A percentile compares a stretch with the other conserved stretches of the same genome.
phyloP scores from a whole-genome alignment of 140 eudicot genomes.

The Senecio squalidus region DNA sequence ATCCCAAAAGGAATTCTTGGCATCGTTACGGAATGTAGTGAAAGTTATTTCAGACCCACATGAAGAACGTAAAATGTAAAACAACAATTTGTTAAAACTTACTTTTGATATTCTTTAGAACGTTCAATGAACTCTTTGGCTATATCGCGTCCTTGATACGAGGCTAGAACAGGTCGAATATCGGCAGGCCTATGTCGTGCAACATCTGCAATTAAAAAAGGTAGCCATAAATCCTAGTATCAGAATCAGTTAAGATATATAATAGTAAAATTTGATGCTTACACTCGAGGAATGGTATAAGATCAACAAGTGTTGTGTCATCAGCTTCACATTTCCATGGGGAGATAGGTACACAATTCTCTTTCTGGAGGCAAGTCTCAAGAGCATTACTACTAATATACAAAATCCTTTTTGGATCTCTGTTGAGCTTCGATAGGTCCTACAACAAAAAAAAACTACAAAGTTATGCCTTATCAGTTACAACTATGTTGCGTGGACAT shows the following conservation, averaged over 20 bases:
- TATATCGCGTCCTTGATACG: conserved; percentile 81
- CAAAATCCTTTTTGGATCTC: conserved; percentile 72
- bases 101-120: conserved; percentile 72
- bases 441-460: conserved; percentile 21
- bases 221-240: conserved; percentile 13
- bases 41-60: background rate
- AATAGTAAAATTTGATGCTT: conserved; percentile 19
- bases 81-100: background rate
- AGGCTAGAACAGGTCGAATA: conserved; percentile 81
- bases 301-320: conserved; percentile 80
- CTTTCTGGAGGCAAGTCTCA: conserved; percentile 80
- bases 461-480: too few relatives aligned
- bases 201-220: conserved; percentile 64
- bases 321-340: conserved; percentile 80
- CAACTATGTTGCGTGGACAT: too few relatives aligned
- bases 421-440: conserved; percentile 87
- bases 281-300: conserved; percentile 93
- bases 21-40: background rate
- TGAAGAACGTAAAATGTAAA: too few relatives aligned
- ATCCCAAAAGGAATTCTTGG: background rate
- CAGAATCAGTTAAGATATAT: background rate
- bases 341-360: conserved; percentile 65
- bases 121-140: conserved; percentile 90
- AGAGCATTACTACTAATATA: conserved; percentile 86
- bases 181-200: conserved; percentile 70